Conservation (phyloP, 306 rosid species). For the Medicago truncatula region DNA sequence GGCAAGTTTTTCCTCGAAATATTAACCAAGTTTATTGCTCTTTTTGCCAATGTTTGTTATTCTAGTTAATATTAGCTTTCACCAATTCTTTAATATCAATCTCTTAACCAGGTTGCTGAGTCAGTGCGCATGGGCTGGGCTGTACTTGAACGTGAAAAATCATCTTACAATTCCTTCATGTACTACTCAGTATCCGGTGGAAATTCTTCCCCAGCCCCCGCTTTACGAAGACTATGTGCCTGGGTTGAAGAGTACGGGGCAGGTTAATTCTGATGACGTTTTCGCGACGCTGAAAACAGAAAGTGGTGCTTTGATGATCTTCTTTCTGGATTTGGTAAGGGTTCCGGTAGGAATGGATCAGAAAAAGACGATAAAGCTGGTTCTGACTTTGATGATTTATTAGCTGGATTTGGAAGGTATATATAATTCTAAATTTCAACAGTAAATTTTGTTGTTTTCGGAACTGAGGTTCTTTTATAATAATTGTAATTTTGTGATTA, state of each 20-base stretch:
- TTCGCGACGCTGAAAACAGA: slow-evolving; percentile 59
- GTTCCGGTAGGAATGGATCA: slow-evolving; percentile 48
- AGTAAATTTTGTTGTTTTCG: background rate
- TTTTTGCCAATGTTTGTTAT: too few relatives aligned
- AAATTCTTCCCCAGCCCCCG: slow-evolving; percentile 65
- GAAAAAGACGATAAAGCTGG: slow-evolving; percentile 58
- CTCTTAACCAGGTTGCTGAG: too few relatives aligned
- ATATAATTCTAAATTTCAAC: slow-evolving; percentile 48
- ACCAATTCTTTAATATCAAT: too few relatives aligned
- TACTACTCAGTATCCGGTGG: slow-evolving; percentile 48
- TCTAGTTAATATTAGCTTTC: too few relatives aligned
- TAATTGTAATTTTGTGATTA: slow-evolving; percentile 38
- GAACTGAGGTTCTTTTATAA: slow-evolving; percentile 26
- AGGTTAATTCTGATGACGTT: slow-evolving; percentile 63
- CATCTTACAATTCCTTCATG: slow-evolving; percentile 51
- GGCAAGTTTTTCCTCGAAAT: too few relatives aligned
- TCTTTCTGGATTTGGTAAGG: slow-evolving; percentile 80
- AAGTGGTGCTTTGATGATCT: slow-evolving; percentile 79
- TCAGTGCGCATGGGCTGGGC: too few relatives aligned
- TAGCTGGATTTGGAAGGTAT: slow-evolving; percentile 75
- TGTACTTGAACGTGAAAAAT: slow-evolving; percentile 21
- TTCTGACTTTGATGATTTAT: slow-evolving; percentile 73
- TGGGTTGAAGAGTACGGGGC: slow-evolving; percentile 69
- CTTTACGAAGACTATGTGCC: slow-evolving; percentile 90
- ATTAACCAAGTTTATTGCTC: too few relatives aligned